Evolutionary conservation across 371 early-diverging fungal species (phyloP).

Genomic region (Mortierella sp.): DNA sequence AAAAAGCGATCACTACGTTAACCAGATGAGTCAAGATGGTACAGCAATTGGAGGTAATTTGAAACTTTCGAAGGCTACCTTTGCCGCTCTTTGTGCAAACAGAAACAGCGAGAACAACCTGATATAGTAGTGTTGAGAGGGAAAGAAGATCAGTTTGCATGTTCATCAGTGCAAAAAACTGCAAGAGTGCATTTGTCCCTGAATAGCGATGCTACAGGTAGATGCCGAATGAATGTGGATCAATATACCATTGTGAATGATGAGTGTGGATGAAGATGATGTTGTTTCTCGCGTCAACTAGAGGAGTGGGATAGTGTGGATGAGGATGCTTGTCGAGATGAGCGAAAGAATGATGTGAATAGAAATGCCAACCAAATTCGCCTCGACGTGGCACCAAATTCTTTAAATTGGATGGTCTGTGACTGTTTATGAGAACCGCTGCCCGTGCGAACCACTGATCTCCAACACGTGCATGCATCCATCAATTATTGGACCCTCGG

Average conservation of each 20-base stretch:
- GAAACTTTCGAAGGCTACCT: conserved; percentile 67
- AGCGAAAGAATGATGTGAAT: background rate
- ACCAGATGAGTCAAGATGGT: background rate
- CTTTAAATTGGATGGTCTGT: background rate
- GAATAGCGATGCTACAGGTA: background rate
- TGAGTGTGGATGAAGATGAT: background rate
- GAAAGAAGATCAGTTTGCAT: background rate
- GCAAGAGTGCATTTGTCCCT: background rate
- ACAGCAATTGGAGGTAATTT: background rate
- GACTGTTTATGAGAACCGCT: background rate
- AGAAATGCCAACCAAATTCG: too few relatives aligned
- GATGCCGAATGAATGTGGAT: background rate
- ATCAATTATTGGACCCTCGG: background rate
- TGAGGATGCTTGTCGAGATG: background rate
- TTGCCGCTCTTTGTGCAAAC: conserved; percentile 95
- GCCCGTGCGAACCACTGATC: background rate
- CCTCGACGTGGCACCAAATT: background rate
- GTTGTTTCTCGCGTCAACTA: background rate
- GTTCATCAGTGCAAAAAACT: background rate
- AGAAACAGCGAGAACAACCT: conserved; percentile 91
- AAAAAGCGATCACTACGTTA: background rate
- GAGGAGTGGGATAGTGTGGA: background rate
- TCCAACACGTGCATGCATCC: background rate
- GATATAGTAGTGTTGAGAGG: background rate
- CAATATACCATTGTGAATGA: background rate